Base-by-base conservation (phyloP, 768 basidiomycete genomes). In the Amanita rimosa region DNA sequence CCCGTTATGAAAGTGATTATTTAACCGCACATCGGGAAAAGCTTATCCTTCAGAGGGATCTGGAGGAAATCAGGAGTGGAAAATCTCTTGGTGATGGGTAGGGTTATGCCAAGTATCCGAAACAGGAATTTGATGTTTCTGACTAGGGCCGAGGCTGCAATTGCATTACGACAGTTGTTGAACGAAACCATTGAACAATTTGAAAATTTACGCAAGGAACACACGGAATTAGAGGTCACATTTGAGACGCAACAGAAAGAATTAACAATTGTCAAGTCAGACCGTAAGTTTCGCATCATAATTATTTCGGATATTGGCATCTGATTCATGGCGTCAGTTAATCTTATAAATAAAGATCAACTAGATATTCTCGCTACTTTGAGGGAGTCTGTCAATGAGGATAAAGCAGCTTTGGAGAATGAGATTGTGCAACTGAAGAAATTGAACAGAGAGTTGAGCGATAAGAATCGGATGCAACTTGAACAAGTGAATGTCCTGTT, bases 41-140 rank as follows among this genome's bases (percentile, higher is more conserved):
- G 60, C 71, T 95, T 27, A 72, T 85, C 3, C 62, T 95, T 27
- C 82, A 89, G 59, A 76, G 80, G 35, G 79, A 89, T 57, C 65
- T 96, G 54, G 92, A 98, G 57, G 88, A 92, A 62, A 92, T 97
- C 53, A 68, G 88, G 45, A 85, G 78, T 52, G 94, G 91, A n/a
- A 88, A 83, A 66, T 75, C 83, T 3, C 63, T 80, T 52, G 87
- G 86, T 39, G 85, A 92, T 60, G 86, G 85, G 91, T 90, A 59
- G 41, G 78, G 3, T 19, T 4, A 38, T 41, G 37, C 33, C 21
- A 8, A 46, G 14, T 31, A 40, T 48, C 24, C 52, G 35, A n/a
- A 36, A 44, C 6, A 29, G 35, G 27, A 43, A 8, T 41, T 13
- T 49, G 16, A 49, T 16, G 41, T 39, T 11, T 13, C 10, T 34